Conservation (phyloP, 106 monocot genomes). For the Chionographis japonica region DNA sequence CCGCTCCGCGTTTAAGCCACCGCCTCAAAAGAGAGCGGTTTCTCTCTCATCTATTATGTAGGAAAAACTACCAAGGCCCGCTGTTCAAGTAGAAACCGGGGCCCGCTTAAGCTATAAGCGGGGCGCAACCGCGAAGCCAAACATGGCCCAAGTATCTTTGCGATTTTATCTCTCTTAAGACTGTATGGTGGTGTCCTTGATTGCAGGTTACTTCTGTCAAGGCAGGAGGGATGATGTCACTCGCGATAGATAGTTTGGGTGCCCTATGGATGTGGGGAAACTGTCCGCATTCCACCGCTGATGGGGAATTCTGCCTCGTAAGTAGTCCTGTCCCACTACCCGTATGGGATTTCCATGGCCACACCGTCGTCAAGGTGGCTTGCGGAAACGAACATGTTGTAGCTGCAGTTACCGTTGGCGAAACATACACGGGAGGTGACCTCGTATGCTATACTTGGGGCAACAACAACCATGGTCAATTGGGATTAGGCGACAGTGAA, state of each 20-base stretch:
- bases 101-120: no score
- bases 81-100: no score
- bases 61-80: no score
- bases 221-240: constrained; percentile 87
- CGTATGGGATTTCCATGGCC: constrained; percentile 78
- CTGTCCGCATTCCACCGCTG: constrained; percentile 43
- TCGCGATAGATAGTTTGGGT: constrained; percentile 66
- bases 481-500: constrained; percentile 64
- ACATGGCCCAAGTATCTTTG: not conserved
- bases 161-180: not conserved
- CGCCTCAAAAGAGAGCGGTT: no score
- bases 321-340: constrained; percentile 44
- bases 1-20: no score
- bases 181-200: not conserved
- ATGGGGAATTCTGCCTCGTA: constrained; percentile 31
- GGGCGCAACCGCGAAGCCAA: no score
- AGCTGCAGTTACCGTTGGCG: constrained; percentile 57
- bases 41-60: no score
- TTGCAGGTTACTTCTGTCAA: constrained; percentile 58
- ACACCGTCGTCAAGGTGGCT: constrained; percentile 75
- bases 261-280: constrained; percentile 82
- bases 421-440: constrained; percentile 33
- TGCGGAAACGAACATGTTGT: constrained; percentile 83
- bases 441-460: constrained; percentile 78
- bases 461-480: constrained; percentile 75